Percentiles rank a stretch among this genome's conserved stretches.
Conservation (phyloP, 177 flowering plant species). For the Viscum album region DNA sequence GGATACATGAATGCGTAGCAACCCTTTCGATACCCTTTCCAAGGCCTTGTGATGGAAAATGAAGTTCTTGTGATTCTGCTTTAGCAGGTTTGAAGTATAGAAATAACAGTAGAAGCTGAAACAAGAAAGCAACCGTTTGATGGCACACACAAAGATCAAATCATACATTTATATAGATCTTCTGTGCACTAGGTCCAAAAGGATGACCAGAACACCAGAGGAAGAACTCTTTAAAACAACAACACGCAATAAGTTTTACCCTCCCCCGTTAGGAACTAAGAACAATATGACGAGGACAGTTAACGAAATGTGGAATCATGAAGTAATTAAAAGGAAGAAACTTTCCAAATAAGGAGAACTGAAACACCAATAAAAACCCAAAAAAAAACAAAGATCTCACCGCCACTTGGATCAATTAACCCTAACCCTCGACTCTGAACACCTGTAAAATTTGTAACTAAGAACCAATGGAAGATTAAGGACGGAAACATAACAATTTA, state of each 20-base stretch:
- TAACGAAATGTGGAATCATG: not conserved
- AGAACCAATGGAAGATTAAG: not conserved
- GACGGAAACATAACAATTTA: not conserved
- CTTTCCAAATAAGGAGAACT: no score
- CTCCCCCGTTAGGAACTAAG: no score
- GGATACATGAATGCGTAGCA: slow-evolving; percentile 86
- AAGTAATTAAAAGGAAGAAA: not conserved
- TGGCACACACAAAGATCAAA: no score
- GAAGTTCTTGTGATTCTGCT: slow-evolving; percentile 25
- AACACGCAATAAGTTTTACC: no score
- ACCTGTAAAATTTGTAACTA: not conserved
- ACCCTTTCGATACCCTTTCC: slow-evolving; percentile 30
- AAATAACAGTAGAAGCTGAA: slow-evolving; percentile 45
- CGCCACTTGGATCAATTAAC: not conserved
- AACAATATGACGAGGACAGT: no score
- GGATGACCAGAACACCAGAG: no score
- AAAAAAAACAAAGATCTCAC: not conserved
- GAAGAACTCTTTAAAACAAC: no score
- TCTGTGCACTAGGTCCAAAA: no score
- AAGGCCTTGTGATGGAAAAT: slow-evolving; percentile 21
- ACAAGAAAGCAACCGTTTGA: no score
- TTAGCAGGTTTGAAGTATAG: slow-evolving; percentile 25
- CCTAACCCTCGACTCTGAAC: slow-evolving; percentile 3
- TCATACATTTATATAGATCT: no score
- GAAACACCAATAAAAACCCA: not conserved